These are phyloP conservation scores for Solanum lignicaule DNA, from an alignment of 257 asterid genomes.

Conservation along the genomic window DNA sequence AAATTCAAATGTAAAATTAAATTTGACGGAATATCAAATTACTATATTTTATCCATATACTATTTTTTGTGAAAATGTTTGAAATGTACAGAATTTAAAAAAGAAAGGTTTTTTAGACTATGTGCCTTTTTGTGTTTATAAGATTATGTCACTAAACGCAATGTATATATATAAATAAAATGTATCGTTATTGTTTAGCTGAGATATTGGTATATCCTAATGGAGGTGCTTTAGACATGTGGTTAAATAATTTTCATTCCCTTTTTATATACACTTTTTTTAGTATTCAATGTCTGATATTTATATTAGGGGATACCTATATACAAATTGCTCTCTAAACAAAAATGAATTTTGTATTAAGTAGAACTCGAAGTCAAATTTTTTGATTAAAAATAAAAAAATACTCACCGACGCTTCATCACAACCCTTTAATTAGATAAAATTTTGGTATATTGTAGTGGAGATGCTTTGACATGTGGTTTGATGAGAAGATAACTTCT, in stretches of 20 bases:
- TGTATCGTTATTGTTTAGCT: background rate
- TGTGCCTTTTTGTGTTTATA: background rate
- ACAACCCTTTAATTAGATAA: background rate
- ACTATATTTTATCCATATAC: background rate
- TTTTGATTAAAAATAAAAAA: too few relatives aligned
- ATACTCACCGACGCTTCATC: background rate
- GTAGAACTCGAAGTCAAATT: too few relatives aligned
- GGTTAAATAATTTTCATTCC: background rate
- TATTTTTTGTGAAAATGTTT: background rate
- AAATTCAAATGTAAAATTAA: background rate
- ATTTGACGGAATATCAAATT: background rate
- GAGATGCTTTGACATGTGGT: background rate
- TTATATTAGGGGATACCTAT: too few relatives aligned
- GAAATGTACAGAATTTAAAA: background rate
- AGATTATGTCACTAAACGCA: background rate
- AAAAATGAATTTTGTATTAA: too few relatives aligned
- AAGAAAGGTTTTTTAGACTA: background rate
- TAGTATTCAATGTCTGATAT: too few relatives aligned
- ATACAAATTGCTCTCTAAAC: too few relatives aligned
- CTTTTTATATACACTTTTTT: too few relatives aligned
- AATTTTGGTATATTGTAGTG: background rate
- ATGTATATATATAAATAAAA: background rate
- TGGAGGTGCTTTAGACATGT: background rate
- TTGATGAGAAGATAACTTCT: background rate
- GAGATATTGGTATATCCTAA: background rate